Base-by-base conservation (phyloP, 441 rosid species). In the Mallotus japonicus region DNA sequence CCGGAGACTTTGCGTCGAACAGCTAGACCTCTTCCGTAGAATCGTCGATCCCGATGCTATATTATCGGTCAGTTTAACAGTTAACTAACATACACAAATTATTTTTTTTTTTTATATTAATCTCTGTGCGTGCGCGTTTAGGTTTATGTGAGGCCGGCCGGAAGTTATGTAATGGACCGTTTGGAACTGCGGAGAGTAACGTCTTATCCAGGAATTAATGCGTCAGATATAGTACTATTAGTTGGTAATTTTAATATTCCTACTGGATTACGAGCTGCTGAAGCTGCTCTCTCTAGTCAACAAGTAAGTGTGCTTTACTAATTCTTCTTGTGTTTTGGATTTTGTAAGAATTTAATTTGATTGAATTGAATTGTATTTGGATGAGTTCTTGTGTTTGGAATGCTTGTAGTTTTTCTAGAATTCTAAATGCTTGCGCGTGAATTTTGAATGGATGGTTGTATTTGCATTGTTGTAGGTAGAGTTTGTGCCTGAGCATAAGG, bases 151-250 rank as follows among this genome's bases (percentile, higher is more conserved):
- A 86, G 96, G 79, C 98, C 96, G 15, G 97, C 98, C 7, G 96
- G 97, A 74, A 90, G 98, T 57, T 92, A 93, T 70, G 97, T 93
- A 20, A 93, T 92, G 98, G 97, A 93, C 83, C 84, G 89, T 47
- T 71, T 93, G 50, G 98, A 93, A 88, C 83, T 93, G 68, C 92
- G 97, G 20, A 88, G 93, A 67, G 89, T 92, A 5, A 80, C 79
- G 24, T 83, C 81, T 59, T 87, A 84, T 68, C 96, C 95, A 2
- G 83, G 74, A 47, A 83, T 73, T 56, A 79, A 81, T 65, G 65
- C 55, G 2, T 32, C 87, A 13, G 95, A 87, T 46, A 78, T 91
- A 80, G 85, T 93, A 13, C 79, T 93, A 51, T 73, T 93, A 77
- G 85, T 91, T 22, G 97, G 92, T 7, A 90, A 82, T 77, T 93